Evolutionary conservation across 2,329 filamentous ascomycete genomes (phyloP).

Genomic region (Plenodomus lindquistii): DNA sequence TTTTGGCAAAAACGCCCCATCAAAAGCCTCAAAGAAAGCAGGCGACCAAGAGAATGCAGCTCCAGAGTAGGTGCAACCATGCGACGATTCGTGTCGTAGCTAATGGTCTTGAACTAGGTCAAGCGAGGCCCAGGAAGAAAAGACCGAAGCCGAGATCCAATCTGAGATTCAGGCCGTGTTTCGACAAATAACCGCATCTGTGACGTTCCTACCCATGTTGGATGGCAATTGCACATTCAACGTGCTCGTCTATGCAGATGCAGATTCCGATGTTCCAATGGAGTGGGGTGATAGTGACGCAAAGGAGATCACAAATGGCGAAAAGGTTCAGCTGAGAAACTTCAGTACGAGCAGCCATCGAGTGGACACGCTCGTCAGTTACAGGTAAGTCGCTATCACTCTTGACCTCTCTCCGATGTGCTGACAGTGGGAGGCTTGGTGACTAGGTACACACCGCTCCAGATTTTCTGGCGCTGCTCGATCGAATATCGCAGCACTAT

Average conservation of each 20-base stretch:
- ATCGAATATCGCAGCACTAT: neutral
- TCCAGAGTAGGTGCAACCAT: conserved; percentile 53
- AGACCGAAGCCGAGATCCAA: conserved; percentile 93
- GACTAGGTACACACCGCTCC: conserved; percentile 12
- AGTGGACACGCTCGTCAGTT: conserved; percentile 95
- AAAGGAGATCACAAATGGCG: conserved; percentile 92
- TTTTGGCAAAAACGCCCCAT: conserved; percentile 56
- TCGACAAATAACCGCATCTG: conserved; percentile 95
- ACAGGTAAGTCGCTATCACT: conserved; percentile 56
- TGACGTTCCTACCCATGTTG: conserved; percentile 94
- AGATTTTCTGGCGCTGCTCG: neutral
- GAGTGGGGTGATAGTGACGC: conserved; percentile 99
- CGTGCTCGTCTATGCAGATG: conserved; percentile 95
- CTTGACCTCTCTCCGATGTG: neutral
- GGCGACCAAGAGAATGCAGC: conserved; percentile 72
- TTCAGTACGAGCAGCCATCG: conserved; percentile 95
- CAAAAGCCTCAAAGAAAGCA: conserved; percentile 53
- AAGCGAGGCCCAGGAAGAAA: conserved; percentile 59
- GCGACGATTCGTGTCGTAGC: conserved; percentile 19
- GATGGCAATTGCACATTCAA: conserved; percentile 98
- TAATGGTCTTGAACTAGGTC: neutral
- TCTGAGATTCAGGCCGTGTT: conserved; percentile 95
- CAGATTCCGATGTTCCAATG: conserved; percentile 92
- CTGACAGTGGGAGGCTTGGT: conserved; percentile 27
- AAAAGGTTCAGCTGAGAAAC: conserved; percentile 92